A percentile compares a stretch with the other conserved stretches of the same genome.
Conservation (phyloP, 1,284 basidiomycete genomes). For the Lentinus polychrous region DNA sequence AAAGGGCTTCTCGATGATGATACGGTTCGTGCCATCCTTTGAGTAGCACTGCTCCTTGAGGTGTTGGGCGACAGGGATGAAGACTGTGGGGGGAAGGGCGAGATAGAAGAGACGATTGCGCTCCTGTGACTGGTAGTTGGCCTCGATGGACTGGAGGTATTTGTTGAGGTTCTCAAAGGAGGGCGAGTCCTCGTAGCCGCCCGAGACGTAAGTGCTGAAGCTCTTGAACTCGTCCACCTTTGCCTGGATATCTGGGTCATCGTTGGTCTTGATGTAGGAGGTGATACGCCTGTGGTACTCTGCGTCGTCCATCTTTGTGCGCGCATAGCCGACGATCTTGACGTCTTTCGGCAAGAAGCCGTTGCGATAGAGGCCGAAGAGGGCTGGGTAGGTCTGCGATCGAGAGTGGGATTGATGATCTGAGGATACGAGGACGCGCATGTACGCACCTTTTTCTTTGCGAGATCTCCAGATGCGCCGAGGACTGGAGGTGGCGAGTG, state of each 20-base stretch:
- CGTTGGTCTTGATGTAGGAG: constrained; percentile 76
- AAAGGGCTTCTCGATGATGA: constrained; percentile 96
- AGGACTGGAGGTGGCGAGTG: constrained; percentile 53
- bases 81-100: constrained; percentile 91
- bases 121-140: constrained; percentile 53
- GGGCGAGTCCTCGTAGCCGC: constrained; percentile 79
- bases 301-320: constrained; percentile 86
- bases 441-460: constrained; percentile 91
- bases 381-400: constrained; percentile 82
- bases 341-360: constrained; percentile 77
- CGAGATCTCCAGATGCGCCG: constrained; percentile 95
- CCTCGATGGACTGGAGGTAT: constrained; percentile 75
- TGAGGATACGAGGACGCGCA: background rate
- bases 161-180: constrained; percentile 75
- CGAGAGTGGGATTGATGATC: background rate
- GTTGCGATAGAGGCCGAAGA: constrained; percentile 82
- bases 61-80: constrained; percentile 81
- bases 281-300: constrained; percentile 84
- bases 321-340: constrained; percentile 91
- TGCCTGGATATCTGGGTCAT: constrained; percentile 51
- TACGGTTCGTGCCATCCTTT: constrained; percentile 72
- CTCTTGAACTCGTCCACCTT: constrained; percentile 80
- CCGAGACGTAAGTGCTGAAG: constrained; percentile 75
- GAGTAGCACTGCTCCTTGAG: constrained; percentile 78
- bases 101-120: constrained; percentile 87